Percentiles rank a stretch among this genome's conserved stretches.
Conservation (phyloP, 306 rosid species). For the Trifolium pratense region DNA sequence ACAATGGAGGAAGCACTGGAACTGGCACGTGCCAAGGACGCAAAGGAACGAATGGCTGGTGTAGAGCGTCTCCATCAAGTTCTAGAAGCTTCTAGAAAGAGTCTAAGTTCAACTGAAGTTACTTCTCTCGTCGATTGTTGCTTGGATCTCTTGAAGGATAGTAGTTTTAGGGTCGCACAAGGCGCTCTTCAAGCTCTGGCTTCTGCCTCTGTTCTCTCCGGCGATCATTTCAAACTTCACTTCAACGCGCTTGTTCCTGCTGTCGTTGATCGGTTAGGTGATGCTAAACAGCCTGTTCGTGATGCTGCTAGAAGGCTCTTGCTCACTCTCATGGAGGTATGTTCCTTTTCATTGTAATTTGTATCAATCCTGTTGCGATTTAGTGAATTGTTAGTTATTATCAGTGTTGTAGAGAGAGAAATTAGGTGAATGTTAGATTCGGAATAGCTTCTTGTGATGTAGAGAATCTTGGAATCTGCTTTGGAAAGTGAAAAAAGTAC, state of each 20-base stretch:
- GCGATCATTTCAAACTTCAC: conserved; percentile 92
- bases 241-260: conserved; percentile 95
- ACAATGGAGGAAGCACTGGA: conserved; percentile 96
- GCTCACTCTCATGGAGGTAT: conserved; percentile 99
- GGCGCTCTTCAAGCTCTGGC: conserved; percentile 95
- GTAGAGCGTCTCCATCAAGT: conserved; percentile 92
- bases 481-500: conserved; percentile 34
- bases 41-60: conserved; percentile 96
- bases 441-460: conserved; percentile 15
- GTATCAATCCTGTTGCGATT: conserved; percentile 7
- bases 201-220: conserved; percentile 96
- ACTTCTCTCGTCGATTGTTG: conserved; percentile 85
- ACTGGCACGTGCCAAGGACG: conserved; percentile 92
- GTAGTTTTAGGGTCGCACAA: conserved; percentile 89
- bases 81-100: conserved; percentile 86
- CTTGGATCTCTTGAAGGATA: conserved; percentile 94
- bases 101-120: conserved; percentile 68
- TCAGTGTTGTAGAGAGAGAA: conserved; percentile 1
- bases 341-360: background rate
- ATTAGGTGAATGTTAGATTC: background rate
- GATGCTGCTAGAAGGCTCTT: conserved; percentile 95
- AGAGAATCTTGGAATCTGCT: conserved; percentile 33
- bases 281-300: conserved; percentile 95
- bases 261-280: conserved; percentile 92
- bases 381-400: background rate